Percentiles rank a stretch among this genome's conserved stretches.
These are phyloP conservation scores for Hymenochaete sp. DNA, from an alignment of 1,284 basidiomycete species.

Conservation along the genomic window DNA sequence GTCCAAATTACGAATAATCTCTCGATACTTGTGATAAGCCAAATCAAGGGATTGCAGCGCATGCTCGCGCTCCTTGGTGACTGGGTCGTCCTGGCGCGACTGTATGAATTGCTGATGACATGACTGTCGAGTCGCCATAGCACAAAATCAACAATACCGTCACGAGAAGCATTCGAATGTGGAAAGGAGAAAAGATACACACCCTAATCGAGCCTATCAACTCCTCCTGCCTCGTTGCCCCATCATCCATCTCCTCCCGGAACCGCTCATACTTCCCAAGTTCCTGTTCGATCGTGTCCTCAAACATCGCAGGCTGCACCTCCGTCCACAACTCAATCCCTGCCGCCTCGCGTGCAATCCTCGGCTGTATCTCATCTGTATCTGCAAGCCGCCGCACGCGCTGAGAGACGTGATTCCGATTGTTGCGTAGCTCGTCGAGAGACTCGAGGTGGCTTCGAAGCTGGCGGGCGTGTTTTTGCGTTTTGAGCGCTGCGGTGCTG, in stretches of 20 bases:
- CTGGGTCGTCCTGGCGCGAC: conserved; percentile 71
- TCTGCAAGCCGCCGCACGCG: conserved; percentile 59
- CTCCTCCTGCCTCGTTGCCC: conserved; percentile 53
- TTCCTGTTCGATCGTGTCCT: conserved; percentile 71
- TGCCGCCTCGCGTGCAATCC: conserved; percentile 60
- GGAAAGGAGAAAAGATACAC: conserved; percentile 18
- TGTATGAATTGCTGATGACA: conserved; percentile 72
- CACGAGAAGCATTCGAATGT: no score
- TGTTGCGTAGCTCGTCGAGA: conserved; percentile 64
- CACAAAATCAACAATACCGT: neutral
- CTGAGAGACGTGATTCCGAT: conserved; percentile 53
- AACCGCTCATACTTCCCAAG: conserved; percentile 78
- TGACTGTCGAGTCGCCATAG: conserved; percentile 34
- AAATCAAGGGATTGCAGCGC: conserved; percentile 83
- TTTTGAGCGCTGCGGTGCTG: conserved; percentile 33
- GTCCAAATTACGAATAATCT: conserved; percentile 77
- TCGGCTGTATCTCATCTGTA: conserved; percentile 69
- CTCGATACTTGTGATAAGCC: conserved; percentile 83
- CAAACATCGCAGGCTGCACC: conserved; percentile 78
- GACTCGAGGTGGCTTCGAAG: conserved; percentile 75
- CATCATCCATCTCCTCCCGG: conserved; percentile 52
- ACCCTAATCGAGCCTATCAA: conserved; percentile 67
- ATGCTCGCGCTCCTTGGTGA: conserved; percentile 75
- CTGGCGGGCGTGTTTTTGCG: conserved; percentile 58
- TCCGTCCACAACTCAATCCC: conserved; percentile 60